These are phyloP conservation scores for Xylaria sp. DNA, from an alignment of 2,329 filamentous ascomycete genomes.

Conservation along the genomic window DNA sequence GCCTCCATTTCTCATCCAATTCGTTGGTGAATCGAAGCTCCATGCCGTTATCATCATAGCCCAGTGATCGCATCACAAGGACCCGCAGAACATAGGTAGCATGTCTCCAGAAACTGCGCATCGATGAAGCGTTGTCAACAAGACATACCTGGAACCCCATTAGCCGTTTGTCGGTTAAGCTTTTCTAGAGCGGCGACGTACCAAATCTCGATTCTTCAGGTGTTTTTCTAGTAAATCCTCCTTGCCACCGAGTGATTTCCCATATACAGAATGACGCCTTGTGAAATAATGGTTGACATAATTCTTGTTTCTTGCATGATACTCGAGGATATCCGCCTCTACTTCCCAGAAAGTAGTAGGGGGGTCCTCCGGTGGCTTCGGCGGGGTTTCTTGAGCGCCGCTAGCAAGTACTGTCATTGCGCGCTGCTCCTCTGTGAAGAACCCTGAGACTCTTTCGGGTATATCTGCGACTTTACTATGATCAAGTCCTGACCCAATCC, in stretches of 20 bases:
- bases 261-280: conserved; percentile 15
- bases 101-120: conserved; percentile 43
- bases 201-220: conserved; percentile 12
- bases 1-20: conserved; percentile 2
- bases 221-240: conserved; percentile 24
- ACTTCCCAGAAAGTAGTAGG: conserved; percentile 34
- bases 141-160: conserved; percentile 42
- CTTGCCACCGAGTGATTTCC: conserved; percentile 22
- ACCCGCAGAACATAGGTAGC: conserved; percentile 42
- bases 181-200: not conserved
- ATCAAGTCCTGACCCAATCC: conserved; percentile 17
- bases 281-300: conserved; percentile 9
- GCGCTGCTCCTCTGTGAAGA: conserved; percentile 20
- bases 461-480: not conserved
- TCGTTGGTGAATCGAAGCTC: conserved; percentile 35
- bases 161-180: not conserved
- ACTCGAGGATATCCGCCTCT: conserved; percentile 15
- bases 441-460: conserved; percentile 20
- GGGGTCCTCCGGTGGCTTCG: conserved; percentile 21
- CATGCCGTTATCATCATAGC: conserved; percentile 49
- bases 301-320: not conserved
- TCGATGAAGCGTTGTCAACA: conserved; percentile 47
- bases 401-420: conserved; percentile 11
- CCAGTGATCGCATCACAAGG: conserved; percentile 43
- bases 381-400: not conserved